A percentile compares a stretch with the other conserved stretches of the same genome.
phyloP scores from a whole-genome alignment of 1,284 basidiomycete species.

The Ceratobasidium sp. region DNA sequence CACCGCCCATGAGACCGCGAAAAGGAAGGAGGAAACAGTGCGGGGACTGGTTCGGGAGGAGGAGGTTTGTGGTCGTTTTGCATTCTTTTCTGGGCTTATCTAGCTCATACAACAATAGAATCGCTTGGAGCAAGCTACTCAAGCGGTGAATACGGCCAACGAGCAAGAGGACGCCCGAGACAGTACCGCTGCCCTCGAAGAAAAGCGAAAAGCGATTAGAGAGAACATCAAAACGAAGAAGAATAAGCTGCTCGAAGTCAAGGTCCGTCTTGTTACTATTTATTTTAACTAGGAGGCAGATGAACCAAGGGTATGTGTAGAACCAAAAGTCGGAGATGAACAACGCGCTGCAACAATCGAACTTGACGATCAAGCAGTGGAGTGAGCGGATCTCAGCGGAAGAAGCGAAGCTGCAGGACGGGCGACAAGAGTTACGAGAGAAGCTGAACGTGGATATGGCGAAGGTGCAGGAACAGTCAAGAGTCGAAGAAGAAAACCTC shows the following conservation, averaged over 20 bases:
- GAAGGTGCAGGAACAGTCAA: slow-evolving; percentile 16
- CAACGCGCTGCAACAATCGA: slow-evolving; percentile 21
- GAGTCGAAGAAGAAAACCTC: not conserved
- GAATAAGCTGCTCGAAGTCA: slow-evolving; percentile 62
- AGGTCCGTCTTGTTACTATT: slow-evolving; percentile 58
- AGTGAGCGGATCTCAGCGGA: slow-evolving; percentile 9
- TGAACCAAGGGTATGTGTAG: not conserved
- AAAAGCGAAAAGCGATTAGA: slow-evolving; percentile 50
- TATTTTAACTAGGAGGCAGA: not conserved
- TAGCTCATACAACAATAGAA: slow-evolving; percentile 57
- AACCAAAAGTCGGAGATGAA: slow-evolving; percentile 52
- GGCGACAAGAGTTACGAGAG: slow-evolving; percentile 18
- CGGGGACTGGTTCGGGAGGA: slow-evolving; percentile 55
- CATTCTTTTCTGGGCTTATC: too few relatives aligned
- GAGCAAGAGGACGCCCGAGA: slow-evolving; percentile 19
- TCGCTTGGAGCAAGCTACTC: slow-evolving; percentile 49
- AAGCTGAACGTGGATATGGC: slow-evolving; percentile 11
- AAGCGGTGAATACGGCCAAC: not conserved
- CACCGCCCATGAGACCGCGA: slow-evolving; percentile 57
- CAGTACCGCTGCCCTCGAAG: slow-evolving; percentile 65
- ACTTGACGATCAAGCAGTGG: slow-evolving; percentile 17
- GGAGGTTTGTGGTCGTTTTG: slow-evolving; percentile 61
- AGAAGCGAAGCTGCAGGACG: slow-evolving; percentile 34
- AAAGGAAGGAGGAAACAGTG: slow-evolving; percentile 54
- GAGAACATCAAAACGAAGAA: slow-evolving; percentile 62